Percentiles rank a stretch among this genome's conserved stretches.
Evolutionary conservation across 345 rosid genomes (phyloP).

Genomic region (Salix brachista): DNA sequence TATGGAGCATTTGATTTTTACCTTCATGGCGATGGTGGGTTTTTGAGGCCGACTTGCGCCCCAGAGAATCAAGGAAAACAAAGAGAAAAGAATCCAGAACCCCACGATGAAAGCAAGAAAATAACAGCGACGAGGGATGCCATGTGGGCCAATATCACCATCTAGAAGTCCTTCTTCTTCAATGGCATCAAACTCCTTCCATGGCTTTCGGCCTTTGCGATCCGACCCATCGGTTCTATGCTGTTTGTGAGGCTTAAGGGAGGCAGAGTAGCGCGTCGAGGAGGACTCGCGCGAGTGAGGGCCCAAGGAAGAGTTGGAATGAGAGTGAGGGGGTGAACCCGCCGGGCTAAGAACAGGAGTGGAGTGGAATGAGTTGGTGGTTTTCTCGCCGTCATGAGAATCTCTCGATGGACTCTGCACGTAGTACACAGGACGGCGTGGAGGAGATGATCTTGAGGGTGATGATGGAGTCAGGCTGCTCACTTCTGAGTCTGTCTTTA

Average conservation of each 20-base stretch:
- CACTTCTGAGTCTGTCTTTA: constrained; percentile 61
- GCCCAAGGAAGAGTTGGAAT: constrained; percentile 66
- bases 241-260: constrained; percentile 36
- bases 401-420: constrained; percentile 78
- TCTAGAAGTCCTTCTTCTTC: constrained; percentile 67
- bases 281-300: constrained; percentile 68
- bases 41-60: constrained; percentile 65
- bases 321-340: constrained; percentile 72
- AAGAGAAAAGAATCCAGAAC: constrained; percentile 46
- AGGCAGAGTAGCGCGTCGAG: constrained; percentile 59
- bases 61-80: constrained; percentile 63
- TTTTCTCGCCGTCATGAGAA: constrained; percentile 63
- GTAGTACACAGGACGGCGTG: constrained; percentile 53
- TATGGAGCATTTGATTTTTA: constrained; percentile 3
- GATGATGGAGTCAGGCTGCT: constrained; percentile 60
- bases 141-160: constrained; percentile 19
- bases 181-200: constrained; percentile 62
- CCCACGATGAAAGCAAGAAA: constrained; percentile 46
- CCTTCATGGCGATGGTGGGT: constrained; percentile 62
- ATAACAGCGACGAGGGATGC: constrained; percentile 47
- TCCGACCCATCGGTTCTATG: constrained; percentile 21
- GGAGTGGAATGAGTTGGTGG: constrained; percentile 65
- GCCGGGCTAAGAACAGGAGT: constrained; percentile 57
- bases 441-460: constrained; percentile 38
- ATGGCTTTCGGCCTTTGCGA: constrained; percentile 26